Base-by-base conservation (phyloP, 768 basidiomycete genomes). In the Leucogyrophana mollusca region DNA sequence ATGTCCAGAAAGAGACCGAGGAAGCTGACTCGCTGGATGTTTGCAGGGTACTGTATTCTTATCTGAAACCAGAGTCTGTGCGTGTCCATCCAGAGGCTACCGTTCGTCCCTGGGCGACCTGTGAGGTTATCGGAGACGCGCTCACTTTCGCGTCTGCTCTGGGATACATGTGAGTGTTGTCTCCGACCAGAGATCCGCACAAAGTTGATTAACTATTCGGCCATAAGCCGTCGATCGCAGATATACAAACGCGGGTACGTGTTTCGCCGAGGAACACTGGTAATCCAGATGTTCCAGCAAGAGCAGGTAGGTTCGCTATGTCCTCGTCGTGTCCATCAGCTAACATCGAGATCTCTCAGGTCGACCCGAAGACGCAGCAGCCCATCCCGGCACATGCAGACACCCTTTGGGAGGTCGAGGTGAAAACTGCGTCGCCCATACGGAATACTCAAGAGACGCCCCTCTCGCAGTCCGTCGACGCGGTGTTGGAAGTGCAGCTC, bases 371-470 rank as follows among this genome's bases (percentile, higher is more conserved):
- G 64, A 89, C 87, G 4, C 83, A 83, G 43, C 79, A 83, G 53
- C 83, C 87, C 0, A 83, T 83, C 36, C 83, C 86, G 30, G 86
- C 86, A n/a, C 85, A 87, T 45, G 67, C 81, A 7, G 87, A 88
- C 54, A 87, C 88, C 0, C 72, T 89, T 4, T 93, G 90, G 90
- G 85, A 91, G 60, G 88, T 93, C 30, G 87, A 92, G 68, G 89
- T 90, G 40, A 90, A 87, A 62, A 90, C 90, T 1, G 86, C 88
- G 2, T 72, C 75, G 3, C 90, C 90, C 5, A 80, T 87, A 35
- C 79, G 85, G 13, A 89, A 87, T 47, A 86, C 83, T 0, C 87
- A 84, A 60, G 83, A 85, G 50, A 85, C 78, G 2, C 90, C 89
- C 4, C 71, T 91, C n/a, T 79, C 75, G 45, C 73, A 74, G 13